Conservation (phyloP, 1,139 yeast species). For the Pichia kudriavzevii region DNA sequence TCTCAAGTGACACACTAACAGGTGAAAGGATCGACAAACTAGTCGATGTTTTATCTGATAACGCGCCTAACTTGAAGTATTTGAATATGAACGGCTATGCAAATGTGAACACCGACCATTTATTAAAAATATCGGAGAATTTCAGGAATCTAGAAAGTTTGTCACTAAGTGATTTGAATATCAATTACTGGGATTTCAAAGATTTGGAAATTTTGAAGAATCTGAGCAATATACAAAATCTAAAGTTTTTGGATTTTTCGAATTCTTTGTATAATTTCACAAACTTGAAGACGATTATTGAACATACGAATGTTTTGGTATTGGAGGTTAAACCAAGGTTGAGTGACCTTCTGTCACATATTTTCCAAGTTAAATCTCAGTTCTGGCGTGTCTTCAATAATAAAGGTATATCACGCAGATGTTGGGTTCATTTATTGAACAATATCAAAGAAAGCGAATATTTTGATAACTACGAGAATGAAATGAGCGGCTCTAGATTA, state of each 20-base stretch:
- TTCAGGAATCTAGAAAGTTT: conserved; percentile 54
- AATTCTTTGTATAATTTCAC: conserved; percentile 5
- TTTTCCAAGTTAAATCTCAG: conserved; percentile 14
- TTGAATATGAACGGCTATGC: conserved; percentile 65
- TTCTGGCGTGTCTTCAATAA: conserved; percentile 47
- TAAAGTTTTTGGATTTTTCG: conserved; percentile 14
- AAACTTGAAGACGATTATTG: conserved; percentile 7
- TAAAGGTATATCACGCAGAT: conserved; percentile 66
- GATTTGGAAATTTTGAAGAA: conserved; percentile 6
- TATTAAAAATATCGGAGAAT: conserved; percentile 47
- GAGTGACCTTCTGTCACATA: conserved; percentile 12
- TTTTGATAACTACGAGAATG: conserved; percentile 25
- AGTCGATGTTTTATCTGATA: conserved; percentile 6
- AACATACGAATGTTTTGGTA: conserved; percentile 6
- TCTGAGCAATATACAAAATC: conserved; percentile 7
- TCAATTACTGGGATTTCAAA: conserved; percentile 10
- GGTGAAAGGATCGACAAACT: conserved; percentile 9
- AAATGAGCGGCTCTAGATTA: conserved; percentile 14
- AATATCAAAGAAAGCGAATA: conserved; percentile 9
- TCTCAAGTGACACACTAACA: conserved; percentile 38
- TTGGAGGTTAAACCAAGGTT: conserved; percentile 12
- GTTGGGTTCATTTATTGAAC: conserved; percentile 47
- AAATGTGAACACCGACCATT: conserved; percentile 49
- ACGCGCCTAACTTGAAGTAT: conserved; percentile 40
- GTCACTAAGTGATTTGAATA: conserved; percentile 27